Conservation (phyloP, 345 rosid species). For the Psidium friedrichsthalianum region DNA sequence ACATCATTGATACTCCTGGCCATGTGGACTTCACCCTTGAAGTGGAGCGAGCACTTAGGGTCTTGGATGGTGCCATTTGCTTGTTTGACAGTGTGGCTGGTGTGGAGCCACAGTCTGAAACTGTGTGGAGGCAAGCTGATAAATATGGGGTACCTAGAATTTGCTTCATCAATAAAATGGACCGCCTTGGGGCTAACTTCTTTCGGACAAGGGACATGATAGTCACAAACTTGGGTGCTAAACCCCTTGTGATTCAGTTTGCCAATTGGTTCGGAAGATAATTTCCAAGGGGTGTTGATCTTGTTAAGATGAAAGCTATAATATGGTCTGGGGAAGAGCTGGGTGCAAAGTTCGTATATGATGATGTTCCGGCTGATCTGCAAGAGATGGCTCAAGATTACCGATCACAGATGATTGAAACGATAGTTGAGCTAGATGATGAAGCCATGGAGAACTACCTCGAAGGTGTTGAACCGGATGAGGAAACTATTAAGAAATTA, state of each 20-base stretch:
- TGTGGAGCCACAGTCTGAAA: constrained; percentile 98
- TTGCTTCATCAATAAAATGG: constrained; percentile 96
- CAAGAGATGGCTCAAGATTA: constrained; percentile 69
- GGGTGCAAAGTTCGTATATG: constrained; percentile 80
- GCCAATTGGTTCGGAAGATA: constrained; percentile 87
- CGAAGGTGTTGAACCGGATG: constrained; percentile 94
- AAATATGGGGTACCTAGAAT: constrained; percentile 95
- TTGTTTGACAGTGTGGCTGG: constrained; percentile 99
- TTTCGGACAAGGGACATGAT: constrained; percentile 93
- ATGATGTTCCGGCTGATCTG: constrained; percentile 78
- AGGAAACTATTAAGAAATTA: constrained; percentile 61
- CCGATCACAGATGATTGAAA: constrained; percentile 55
- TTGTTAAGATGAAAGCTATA: constrained; percentile 79
- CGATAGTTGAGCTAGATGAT: constrained; percentile 74
- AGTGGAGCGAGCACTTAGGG: constrained; percentile 94
- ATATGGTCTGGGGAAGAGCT: constrained; percentile 95
- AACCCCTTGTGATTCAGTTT: constrained; percentile 76
- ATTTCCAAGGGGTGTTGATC: constrained; percentile 74
- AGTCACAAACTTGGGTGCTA: constrained; percentile 88
- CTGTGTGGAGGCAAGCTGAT: constrained; percentile 99
- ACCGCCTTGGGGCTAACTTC: constrained; percentile 93
- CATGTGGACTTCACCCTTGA: constrained; percentile 96
- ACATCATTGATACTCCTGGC: constrained; percentile 94
- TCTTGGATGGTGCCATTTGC: constrained; percentile 92
- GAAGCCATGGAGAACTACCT: constrained; percentile 84